These are phyloP conservation scores for Scolecobasidium constrictum DNA, from an alignment of 2,329 filamentous ascomycete species.

Conservation along the genomic window DNA sequence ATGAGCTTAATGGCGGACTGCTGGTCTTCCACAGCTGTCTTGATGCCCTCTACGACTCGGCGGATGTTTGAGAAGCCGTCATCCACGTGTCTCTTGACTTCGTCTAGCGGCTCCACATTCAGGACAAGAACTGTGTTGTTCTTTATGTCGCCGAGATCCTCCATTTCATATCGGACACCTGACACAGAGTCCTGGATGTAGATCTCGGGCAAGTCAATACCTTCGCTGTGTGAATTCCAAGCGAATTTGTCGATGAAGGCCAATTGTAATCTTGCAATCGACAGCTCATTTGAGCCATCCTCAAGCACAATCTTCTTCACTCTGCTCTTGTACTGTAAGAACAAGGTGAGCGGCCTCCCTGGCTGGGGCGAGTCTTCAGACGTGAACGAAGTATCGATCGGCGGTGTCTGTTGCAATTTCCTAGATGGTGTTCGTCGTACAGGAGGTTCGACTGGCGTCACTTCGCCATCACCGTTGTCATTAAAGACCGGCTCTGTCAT, in stretches of 20 bases:
- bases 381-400: constrained; percentile 29
- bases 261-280: constrained; percentile 77
- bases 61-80: constrained; percentile 76
- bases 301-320: constrained; percentile 91
- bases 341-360: constrained; percentile 83
- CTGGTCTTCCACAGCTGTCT: constrained; percentile 74
- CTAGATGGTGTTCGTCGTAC: constrained; percentile 20
- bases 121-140: constrained; percentile 90
- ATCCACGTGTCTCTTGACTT: constrained; percentile 93
- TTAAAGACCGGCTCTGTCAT: not conserved
- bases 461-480: not conserved
- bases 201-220: constrained; percentile 86
- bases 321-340: constrained; percentile 91
- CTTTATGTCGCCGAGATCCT: constrained; percentile 87
- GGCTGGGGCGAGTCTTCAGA: constrained; percentile 54
- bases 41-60: constrained; percentile 75
- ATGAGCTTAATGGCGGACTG: constrained; percentile 72
- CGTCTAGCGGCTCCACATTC: constrained; percentile 86
- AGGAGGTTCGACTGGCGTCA: constrained; percentile 13
- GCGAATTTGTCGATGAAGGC: constrained; percentile 99
- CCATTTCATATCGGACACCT: constrained; percentile 90
- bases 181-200: constrained; percentile 96
- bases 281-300: constrained; percentile 74
- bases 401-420: constrained; percentile 23
- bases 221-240: constrained; percentile 95